Evolutionary conservation across 2,329 filamentous ascomycete genomes (phyloP).

Genomic region (Septoria petroselini): DNA sequence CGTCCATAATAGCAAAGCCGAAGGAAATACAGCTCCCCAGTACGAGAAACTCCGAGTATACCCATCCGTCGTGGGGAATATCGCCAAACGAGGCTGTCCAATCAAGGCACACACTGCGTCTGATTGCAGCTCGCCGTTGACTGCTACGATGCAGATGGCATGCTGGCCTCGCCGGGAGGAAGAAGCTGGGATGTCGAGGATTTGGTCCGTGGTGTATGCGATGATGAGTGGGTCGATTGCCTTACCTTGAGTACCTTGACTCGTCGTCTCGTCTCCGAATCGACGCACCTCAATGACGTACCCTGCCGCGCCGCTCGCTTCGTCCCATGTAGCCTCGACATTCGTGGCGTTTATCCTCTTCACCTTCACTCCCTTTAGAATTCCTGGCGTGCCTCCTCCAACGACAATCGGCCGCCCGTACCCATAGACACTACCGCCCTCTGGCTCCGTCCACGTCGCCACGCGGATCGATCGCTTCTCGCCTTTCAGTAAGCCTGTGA

Average conservation of each 20-base stretch:
- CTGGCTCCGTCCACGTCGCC: constrained; percentile 2
- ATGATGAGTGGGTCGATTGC: too few species aligned
- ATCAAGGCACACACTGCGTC: background rate
- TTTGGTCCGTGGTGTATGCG: background rate
- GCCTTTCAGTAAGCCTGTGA: background rate
- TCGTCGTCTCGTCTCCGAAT: too few species aligned
- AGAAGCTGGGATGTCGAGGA: background rate
- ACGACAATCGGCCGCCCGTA: constrained; percentile 1
- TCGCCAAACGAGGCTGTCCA: background rate
- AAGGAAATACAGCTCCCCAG: background rate
- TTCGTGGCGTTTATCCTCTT: background rate
- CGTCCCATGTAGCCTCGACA: background rate
- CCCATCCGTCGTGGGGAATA: background rate
- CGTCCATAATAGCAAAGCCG: background rate
- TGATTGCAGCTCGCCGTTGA: constrained; percentile 1
- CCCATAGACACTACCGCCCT: background rate
- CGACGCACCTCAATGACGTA: too few species aligned
- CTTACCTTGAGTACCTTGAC: too few species aligned
- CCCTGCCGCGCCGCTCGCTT: constrained; percentile 1
- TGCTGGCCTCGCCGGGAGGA: background rate
- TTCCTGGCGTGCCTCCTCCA: background rate
- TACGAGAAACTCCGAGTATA: background rate
- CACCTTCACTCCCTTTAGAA: background rate
- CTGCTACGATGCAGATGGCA: background rate
- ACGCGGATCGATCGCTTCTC: background rate